Percentiles rank a stretch among this genome's conserved stretches.
phyloP scores from a whole-genome alignment of 2,329 filamentous ascomycete species.

The Cercospora zeina region DNA sequence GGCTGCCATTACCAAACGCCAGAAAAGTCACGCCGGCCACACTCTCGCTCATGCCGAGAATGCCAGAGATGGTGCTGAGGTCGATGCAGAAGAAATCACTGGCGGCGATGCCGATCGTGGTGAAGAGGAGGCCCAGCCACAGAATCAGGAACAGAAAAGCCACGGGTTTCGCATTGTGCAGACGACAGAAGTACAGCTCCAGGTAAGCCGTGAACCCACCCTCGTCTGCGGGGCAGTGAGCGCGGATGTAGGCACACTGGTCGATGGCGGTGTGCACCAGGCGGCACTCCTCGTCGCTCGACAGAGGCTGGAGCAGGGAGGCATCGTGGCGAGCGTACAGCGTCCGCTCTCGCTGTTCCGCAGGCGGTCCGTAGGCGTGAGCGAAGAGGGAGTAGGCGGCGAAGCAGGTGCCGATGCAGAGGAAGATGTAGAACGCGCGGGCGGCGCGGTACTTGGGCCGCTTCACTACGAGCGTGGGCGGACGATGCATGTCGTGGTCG shows the following conservation, averaged over 20 bases:
- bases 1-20: conserved; percentile 95
- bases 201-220: conserved; percentile 88
- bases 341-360: conserved; percentile 2
- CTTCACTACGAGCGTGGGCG: conserved; percentile 8
- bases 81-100: conserved; percentile 99
- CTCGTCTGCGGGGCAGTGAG: conserved; percentile 84
- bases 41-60: conserved; percentile 92
- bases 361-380: conserved; percentile 12
- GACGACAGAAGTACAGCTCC: conserved; percentile 82
- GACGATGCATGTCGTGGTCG: conserved; percentile 15
- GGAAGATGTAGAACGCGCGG: conserved; percentile 50
- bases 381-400: conserved; percentile 30
- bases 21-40: conserved; percentile 94
- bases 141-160: conserved; percentile 75
- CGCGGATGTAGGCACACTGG: conserved; percentile 81
- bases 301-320: conserved; percentile 16
- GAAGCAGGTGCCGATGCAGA: conserved; percentile 41
- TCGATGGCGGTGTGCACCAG: conserved; percentile 74
- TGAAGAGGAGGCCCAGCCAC: conserved; percentile 90
- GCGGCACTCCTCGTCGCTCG: conserved; percentile 63
- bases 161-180: conserved; percentile 67
- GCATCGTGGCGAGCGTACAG: conserved; percentile 17
- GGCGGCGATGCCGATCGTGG: conserved; percentile 94
- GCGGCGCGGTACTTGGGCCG: conserved; percentile 43
- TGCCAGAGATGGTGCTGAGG: conserved; percentile 83